A percentile compares a stretch with the other conserved stretches of the same genome.
These are phyloP conservation scores for Aspergillus udagawae DNA, from an alignment of 2,329 filamentous ascomycete genomes.

Conservation along the genomic window DNA sequence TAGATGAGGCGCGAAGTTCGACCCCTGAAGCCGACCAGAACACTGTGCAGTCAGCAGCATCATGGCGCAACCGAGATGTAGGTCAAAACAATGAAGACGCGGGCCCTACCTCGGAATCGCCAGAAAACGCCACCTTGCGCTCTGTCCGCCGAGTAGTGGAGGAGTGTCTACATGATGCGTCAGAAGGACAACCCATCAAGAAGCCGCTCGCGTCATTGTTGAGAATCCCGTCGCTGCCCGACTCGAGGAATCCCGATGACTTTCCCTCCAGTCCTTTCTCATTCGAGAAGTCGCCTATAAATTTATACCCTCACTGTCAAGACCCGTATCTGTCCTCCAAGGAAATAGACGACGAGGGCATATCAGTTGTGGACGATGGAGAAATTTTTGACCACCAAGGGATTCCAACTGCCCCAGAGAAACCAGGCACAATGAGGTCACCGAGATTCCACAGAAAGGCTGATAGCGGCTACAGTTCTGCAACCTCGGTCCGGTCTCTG, in stretches of 20 bases:
- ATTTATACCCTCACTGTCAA: constrained; percentile 5
- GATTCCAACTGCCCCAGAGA: constrained; percentile 12
- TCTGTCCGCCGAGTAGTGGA: background rate
- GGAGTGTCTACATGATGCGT: constrained; percentile 12
- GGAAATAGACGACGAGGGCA: constrained; percentile 17
- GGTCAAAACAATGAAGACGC: background rate
- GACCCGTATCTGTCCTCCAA: constrained; percentile 10
- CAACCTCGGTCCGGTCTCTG: constrained; percentile 28
- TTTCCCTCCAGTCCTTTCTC: constrained; percentile 31
- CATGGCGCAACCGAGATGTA: background rate
- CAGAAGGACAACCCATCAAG: background rate
- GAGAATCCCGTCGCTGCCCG: constrained; percentile 15
- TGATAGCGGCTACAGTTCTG: constrained; percentile 39
- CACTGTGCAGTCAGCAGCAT: background rate
- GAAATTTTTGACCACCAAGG: constrained; percentile 2
- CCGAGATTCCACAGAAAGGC: constrained; percentile 27
- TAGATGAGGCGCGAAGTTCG: constrained; percentile 12
- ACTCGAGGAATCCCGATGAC: constrained; percentile 19
- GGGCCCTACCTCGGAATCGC: background rate
- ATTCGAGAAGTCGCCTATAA: constrained; percentile 30
- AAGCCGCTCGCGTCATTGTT: constrained; percentile 8
- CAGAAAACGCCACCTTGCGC: background rate
- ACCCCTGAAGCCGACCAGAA: constrained; percentile 7
- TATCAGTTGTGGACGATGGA: constrained; percentile 18
- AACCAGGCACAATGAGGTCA: constrained; percentile 12